Evolutionary conservation across 805 yeast species (phyloP).

Genomic region (Allodekkera sacchari): DNA sequence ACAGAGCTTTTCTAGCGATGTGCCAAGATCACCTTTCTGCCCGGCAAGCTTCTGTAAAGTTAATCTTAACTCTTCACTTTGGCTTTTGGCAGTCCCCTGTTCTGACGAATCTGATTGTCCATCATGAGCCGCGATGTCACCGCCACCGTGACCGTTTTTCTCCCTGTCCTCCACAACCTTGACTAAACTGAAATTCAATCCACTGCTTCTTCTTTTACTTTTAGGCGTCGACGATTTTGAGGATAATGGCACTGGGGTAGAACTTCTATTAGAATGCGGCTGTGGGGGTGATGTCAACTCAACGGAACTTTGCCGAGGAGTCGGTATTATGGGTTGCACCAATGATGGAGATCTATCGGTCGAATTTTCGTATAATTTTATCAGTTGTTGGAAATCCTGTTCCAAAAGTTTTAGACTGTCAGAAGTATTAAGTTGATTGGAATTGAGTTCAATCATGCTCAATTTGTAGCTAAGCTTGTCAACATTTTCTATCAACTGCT

Average conservation of each 20-base stretch:
- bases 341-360: too few relatives aligned
- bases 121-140: too few relatives aligned
- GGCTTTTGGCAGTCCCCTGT: too few relatives aligned
- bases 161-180: too few relatives aligned
- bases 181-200: slow-evolving; percentile 21
- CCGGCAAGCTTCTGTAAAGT: too few relatives aligned
- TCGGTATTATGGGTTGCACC: too few relatives aligned
- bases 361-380: slow-evolving; percentile 4
- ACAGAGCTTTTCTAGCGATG: slow-evolving; percentile 4
- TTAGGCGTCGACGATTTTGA: slow-evolving; percentile 6
- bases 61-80: too few relatives aligned
- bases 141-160: too few relatives aligned
- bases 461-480: slow-evolving; percentile 14
- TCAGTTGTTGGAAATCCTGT: slow-evolving; percentile 9
- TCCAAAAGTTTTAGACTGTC: slow-evolving; percentile 6
- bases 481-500: slow-evolving; percentile 8
- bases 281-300: not conserved
- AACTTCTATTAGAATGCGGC: too few relatives aligned
- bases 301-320: not conserved
- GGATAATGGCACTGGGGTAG: too few relatives aligned
- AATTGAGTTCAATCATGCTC: slow-evolving; percentile 13
- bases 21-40: too few relatives aligned
- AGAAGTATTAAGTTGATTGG: slow-evolving; percentile 5
- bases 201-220: slow-evolving; percentile 21
- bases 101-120: too few relatives aligned